Percentiles rank a stretch among this genome's conserved stretches.
These are phyloP conservation scores for Sporormia fimetaria DNA, from an alignment of 495 filamentous ascomycete genomes.

Conservation along the genomic window DNA sequence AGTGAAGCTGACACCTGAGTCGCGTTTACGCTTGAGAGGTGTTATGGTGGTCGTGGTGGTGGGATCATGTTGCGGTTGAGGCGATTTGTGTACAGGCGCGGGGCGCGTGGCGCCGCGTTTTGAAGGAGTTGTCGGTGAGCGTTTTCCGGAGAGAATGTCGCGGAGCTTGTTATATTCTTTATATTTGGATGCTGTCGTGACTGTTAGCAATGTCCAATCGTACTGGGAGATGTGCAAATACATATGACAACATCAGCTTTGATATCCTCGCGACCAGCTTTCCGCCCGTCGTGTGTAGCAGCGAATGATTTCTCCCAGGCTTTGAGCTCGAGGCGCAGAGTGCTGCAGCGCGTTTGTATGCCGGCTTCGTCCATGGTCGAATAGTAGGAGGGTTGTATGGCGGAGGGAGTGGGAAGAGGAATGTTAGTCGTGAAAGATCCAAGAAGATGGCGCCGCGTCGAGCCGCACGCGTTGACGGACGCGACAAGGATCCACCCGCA, in stretches of 20 bases:
- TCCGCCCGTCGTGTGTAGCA: constrained; percentile 53
- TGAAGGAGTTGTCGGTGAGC: constrained; percentile 29
- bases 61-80: constrained; percentile 15
- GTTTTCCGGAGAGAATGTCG: constrained; percentile 44
- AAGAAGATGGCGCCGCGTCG: constrained; percentile 12
- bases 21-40: constrained; percentile 26
- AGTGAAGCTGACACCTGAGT: background rate
- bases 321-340: constrained; percentile 66
- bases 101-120: constrained; percentile 29
- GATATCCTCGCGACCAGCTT: constrained; percentile 75
- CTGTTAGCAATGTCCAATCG: background rate
- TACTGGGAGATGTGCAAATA: constrained; percentile 32
- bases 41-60: constrained; percentile 34
- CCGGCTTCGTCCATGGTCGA: constrained; percentile 12
- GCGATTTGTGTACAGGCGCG: constrained; percentile 10
- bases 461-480: background rate
- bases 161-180: constrained; percentile 74
- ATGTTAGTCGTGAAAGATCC: constrained; percentile 11
- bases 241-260: constrained; percentile 74
- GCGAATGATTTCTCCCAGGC: constrained; percentile 76
- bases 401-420: constrained; percentile 3
- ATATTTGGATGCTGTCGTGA: constrained; percentile 64
- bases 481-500: background rate
- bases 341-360: constrained; percentile 19
- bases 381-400: constrained; percentile 2